Conservation (phyloP, 768 basidiomycete genomes). For the Tremella mesenterica region DNA sequence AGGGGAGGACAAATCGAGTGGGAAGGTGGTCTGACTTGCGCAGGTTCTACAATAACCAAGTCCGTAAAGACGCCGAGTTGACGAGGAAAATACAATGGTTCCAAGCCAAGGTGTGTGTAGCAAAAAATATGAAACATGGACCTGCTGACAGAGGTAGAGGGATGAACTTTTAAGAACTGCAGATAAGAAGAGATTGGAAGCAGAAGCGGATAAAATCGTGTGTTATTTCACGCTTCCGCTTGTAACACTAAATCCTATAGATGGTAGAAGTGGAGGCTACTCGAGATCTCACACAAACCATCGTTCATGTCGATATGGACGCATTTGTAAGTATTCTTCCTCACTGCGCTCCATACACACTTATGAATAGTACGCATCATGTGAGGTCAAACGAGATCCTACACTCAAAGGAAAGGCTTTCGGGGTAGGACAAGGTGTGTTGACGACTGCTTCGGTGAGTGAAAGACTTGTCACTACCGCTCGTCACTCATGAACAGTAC, state of each 20-base stretch:
- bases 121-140: background rate
- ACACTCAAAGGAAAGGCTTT: slow-evolving; percentile 46
- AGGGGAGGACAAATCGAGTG: slow-evolving; percentile 1
- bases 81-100: slow-evolving; percentile 66
- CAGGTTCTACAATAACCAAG: slow-evolving; percentile 60
- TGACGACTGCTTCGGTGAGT: slow-evolving; percentile 60
- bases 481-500: slow-evolving; percentile 52
- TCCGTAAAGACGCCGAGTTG: slow-evolving; percentile 75
- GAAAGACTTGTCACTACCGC: background rate
- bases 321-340: slow-evolving; percentile 55
- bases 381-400: slow-evolving; percentile 39
- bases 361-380: slow-evolving; percentile 48
- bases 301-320: slow-evolving; percentile 95
- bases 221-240: slow-evolving; percentile 27
- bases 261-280: slow-evolving; percentile 62
- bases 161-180: slow-evolving; percentile 23
- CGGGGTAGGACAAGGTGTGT: slow-evolving; percentile 70
- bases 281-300: slow-evolving; percentile 69
- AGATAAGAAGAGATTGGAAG: slow-evolving; percentile 55
- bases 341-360: slow-evolving; percentile 47
- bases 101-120: slow-evolving; percentile 48
- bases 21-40: background rate
- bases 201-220: slow-evolving; percentile 62
- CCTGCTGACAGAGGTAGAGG: slow-evolving; percentile 51
- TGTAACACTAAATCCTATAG: slow-evolving; percentile 15